A percentile compares a stretch with the other conserved stretches of the same genome.
Evolutionary conservation across 2,329 filamentous ascomycete genomes (phyloP).

Genomic region (Salinomyces thailandicus): DNA sequence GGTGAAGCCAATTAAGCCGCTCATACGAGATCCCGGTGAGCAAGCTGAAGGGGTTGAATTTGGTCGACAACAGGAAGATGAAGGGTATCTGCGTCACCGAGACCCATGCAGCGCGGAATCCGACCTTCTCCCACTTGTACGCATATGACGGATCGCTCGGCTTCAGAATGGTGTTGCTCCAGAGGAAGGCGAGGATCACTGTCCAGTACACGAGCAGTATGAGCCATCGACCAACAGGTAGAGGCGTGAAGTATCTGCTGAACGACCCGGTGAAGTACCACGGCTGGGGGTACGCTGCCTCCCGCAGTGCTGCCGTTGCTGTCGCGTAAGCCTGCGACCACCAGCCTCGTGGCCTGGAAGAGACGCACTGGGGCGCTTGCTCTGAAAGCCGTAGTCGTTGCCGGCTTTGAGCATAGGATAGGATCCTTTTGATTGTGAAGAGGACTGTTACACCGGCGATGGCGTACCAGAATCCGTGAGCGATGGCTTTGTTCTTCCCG

Average conservation of each 20-base stretch:
- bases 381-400: conserved; percentile 6
- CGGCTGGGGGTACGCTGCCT: conserved; percentile 22
- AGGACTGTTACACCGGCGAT: conserved; percentile 18
- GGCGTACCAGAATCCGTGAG: conserved; percentile 22
- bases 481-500: conserved; percentile 15
- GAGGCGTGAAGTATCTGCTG: conserved; percentile 23
- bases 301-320: conserved; percentile 15
- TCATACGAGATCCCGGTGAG: conserved; percentile 40
- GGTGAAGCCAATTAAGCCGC: conserved; percentile 43
- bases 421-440: conserved; percentile 11
- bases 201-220: conserved; percentile 22
- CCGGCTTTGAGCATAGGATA: conserved; percentile 10
- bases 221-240: conserved; percentile 22
- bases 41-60: conserved; percentile 37
- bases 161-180: conserved; percentile 21
- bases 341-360: conserved; percentile 15
- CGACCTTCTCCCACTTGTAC: conserved; percentile 46
- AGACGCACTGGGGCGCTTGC: conserved; percentile 7
- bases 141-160: conserved; percentile 17
- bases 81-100: conserved; percentile 54
- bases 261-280: conserved; percentile 21
- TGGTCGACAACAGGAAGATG: conserved; percentile 42
- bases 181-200: conserved; percentile 20
- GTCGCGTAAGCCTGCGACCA: conserved; percentile 21
- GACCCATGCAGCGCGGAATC: conserved; percentile 58